Evolutionary conservation across 495 filamentous ascomycete genomes (phyloP), one percentile per base, ranked within the genome.

Genomic region (Opeltia flavorubescens): DNA sequence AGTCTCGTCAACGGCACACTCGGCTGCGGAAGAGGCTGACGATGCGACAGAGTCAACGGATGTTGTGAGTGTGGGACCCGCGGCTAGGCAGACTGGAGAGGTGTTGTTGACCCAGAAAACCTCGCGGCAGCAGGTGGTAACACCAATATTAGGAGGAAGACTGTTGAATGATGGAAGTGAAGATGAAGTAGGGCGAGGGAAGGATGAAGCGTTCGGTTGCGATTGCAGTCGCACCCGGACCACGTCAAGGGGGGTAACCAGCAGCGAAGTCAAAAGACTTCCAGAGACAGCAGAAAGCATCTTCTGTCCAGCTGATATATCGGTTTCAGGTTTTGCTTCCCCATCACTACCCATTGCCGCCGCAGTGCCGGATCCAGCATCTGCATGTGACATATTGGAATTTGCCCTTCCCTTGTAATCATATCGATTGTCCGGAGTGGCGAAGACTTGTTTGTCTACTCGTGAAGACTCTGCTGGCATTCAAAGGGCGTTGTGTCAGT

Each of bases 31-130:
- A 33, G 50, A 54, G 20, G 51, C 55, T 39, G 52, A 48, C 25
- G 59, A 50, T 15, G 57, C 50, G 42, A 62, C 20, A 67, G 66
- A 1, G 59, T 59, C 46, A 26, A 34, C 30, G 12, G 33, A 26
- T 23, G 44, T 33, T 9, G 29, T 35, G 5, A 33, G 44, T n/a
- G 44, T 38, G 11, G 38, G 38, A 38, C 23, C 33, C 3, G 75
- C 77, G 9, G 75, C 76, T 55, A 95, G 66, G 61, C 93, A 96
- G 58, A 80, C 80, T 48, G 85, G 78, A 13, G 83, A 70, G 60
- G 83, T 82, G 57, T 94, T 91, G 56, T 83, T 86, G 50, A 89
- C 75, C 76, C 91, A 98, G 66, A 98, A 96, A 29, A 96, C 89
- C 65, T 98, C 91, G 44, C 91, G 79, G 58, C 91, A 98, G 64